These are phyloP conservation scores for Fusarium brachygibbosum DNA, from an alignment of 2,329 filamentous ascomycete genomes.

Conservation along the genomic window DNA sequence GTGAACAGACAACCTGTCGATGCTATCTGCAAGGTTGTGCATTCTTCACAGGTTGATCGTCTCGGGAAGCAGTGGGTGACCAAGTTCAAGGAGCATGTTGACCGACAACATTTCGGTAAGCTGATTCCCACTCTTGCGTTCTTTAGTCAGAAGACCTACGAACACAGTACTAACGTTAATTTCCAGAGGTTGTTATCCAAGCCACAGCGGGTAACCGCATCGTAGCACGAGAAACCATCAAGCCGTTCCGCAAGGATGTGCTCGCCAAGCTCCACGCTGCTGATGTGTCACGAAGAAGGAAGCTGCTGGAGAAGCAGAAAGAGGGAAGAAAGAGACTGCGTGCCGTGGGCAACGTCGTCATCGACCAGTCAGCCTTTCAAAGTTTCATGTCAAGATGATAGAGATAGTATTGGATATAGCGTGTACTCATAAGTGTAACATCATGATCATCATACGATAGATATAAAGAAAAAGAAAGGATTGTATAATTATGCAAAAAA, in stretches of 20 bases:
- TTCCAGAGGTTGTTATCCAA: constrained; percentile 87
- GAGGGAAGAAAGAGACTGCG: constrained; percentile 90
- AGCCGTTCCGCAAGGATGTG: constrained; percentile 97
- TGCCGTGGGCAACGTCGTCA: constrained; percentile 90
- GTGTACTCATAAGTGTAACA: constrained; percentile 40
- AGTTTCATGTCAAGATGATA: constrained; percentile 85
- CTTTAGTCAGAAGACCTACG: neutral
- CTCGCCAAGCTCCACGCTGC: constrained; percentile 92
- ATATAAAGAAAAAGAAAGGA: constrained; percentile 4
- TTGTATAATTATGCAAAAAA: constrained; percentile 2
- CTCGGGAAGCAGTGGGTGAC: constrained; percentile 89
- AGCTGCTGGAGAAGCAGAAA: constrained; percentile 96
- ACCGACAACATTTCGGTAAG: constrained; percentile 88
- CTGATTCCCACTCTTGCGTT: neutral
- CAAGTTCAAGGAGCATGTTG: constrained; percentile 97
- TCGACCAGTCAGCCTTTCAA: constrained; percentile 96
- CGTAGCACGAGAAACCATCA: constrained; percentile 92
- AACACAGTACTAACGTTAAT: constrained; percentile 3
- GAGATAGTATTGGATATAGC: constrained; percentile 5
- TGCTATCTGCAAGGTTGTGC: constrained; percentile 91
- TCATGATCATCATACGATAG: constrained; percentile 22
- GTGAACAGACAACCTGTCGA: constrained; percentile 96
- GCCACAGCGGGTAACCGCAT: constrained; percentile 86
- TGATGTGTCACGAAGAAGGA: constrained; percentile 84
- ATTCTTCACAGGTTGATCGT: constrained; percentile 82